phyloP scores from a whole-genome alignment of 2,329 filamentous ascomycete species.

The Trichoderma koningiopsis region DNA sequence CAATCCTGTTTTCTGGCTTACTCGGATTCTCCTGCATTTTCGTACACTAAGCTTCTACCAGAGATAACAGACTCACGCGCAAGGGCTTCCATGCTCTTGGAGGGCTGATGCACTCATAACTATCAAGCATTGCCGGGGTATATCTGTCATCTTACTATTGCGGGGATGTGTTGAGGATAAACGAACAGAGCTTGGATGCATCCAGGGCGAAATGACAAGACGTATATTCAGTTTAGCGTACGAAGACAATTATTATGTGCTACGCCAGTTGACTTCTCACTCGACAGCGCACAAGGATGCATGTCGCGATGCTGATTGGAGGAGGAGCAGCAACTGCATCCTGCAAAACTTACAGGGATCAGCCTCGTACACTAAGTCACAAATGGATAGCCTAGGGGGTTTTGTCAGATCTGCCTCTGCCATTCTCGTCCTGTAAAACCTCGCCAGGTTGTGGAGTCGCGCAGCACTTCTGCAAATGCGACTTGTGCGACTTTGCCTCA shows the following conservation, averaged over 20 bases:
- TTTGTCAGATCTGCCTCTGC: background rate
- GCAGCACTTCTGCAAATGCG: background rate
- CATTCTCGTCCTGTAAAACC: slow-evolving; percentile 9
- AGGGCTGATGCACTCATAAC: background rate
- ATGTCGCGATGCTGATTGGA: slow-evolving; percentile 9
- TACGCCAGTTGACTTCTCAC: background rate
- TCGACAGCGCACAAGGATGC: background rate
- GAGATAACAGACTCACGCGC: background rate
- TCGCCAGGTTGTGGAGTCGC: background rate
- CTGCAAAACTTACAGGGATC: background rate
- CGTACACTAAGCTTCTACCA: slow-evolving; percentile 14
- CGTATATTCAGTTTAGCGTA: background rate
- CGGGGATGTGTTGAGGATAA: background rate
- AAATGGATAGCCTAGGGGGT: slow-evolving; percentile 1
- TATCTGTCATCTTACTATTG: background rate
- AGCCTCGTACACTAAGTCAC: slow-evolving; percentile 21
- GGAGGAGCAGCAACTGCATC: background rate
- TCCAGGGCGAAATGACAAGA: background rate
- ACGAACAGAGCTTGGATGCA: background rate
- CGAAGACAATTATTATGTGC: background rate
- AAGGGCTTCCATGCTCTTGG: background rate
- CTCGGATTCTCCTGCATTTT: background rate
- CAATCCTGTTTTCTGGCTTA: background rate
- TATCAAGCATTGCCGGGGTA: background rate
- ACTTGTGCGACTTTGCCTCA: slow-evolving; percentile 1